Base-by-base conservation (phyloP, 495 filamentous ascomycete species). In the Bryoglossum gracile region DNA sequence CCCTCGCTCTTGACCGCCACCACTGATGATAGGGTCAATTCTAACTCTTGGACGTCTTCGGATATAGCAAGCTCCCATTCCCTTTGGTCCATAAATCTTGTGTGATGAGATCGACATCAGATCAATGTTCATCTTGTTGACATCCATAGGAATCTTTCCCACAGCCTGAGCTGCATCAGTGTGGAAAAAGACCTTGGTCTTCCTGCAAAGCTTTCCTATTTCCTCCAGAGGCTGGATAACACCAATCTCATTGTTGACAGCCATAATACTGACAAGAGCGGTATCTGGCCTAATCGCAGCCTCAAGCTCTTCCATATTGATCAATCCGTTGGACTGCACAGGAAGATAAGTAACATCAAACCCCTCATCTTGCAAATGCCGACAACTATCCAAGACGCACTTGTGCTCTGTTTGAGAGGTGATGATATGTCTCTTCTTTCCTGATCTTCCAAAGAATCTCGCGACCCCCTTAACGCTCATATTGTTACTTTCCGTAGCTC, bases 381-480 rank as follows among this genome's bases (percentile, higher is more conserved):
- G 78, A 62, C 89, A 95, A 67, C 89, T 95, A 66, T 98, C 92
- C 38, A 98, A 75, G 3, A 98, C 92, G 68, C 92, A 98, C 70
- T 98, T 98, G 74, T 98, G 92, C 65, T 98, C 92, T 0, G 94
- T 98, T 71, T 97, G 94, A 35, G 78, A 85, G 21, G 92, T 98
- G 66, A 98, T 87, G 59, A 98, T 87, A 66, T 98, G 92, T 69
- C 88, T 95, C 81, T 96, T 98, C 78, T 94, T 95, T 46, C 87
- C 89, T 1, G 81, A 84, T 42, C 86, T 75, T 45, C 86, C 86
- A 65, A 96, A 96, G 68, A 98, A 98, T 21, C 90, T 73, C 8
- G 92, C 91, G 19, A 98, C 92, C 46, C 92, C 92, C 68, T 98
- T 98, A 73, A 97, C 85, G 62, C 86, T 94, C 92, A 98, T 98